Conservation (phyloP, 192 early-diverging fungal species). For the Coemansia furcata region DNA sequence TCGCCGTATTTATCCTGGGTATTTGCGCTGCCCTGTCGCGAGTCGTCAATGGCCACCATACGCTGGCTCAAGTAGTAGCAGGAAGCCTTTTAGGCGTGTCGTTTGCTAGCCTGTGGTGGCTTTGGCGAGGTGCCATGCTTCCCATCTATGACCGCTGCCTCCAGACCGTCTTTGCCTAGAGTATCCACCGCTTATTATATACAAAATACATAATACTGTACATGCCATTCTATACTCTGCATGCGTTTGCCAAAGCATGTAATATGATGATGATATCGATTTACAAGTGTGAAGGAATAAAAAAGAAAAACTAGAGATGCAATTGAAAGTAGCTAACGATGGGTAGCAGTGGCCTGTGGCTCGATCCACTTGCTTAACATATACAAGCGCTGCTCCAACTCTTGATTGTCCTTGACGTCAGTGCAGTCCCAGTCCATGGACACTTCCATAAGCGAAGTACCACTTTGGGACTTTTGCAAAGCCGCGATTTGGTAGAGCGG, state of each 20-base stretch:
- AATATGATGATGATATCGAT: slow-evolving; percentile 1
- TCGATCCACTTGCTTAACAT: slow-evolving; percentile 55
- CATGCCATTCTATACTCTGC: background rate
- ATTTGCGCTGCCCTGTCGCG: slow-evolving; percentile 32
- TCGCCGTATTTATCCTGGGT: background rate
- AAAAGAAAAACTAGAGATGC: background rate
- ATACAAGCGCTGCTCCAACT: slow-evolving; percentile 51
- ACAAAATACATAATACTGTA: background rate
- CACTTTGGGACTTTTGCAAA: slow-evolving; percentile 26
- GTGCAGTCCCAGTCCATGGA: slow-evolving; percentile 51
- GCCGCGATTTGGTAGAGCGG: slow-evolving; percentile 51
- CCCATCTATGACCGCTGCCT: slow-evolving; percentile 5
- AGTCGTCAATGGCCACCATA: slow-evolving; percentile 34
- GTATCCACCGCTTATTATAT: background rate
- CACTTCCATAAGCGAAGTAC: slow-evolving; percentile 25
- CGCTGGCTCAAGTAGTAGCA: slow-evolving; percentile 33
- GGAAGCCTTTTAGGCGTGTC: slow-evolving; percentile 18
- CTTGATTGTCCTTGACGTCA: slow-evolving; percentile 53
- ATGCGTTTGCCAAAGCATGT: background rate
- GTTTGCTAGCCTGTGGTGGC: slow-evolving; percentile 36
- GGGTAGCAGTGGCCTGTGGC: slow-evolving; percentile 12
- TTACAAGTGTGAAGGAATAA: slow-evolving; percentile 1
- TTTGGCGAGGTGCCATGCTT: background rate
- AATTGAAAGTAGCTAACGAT: background rate
- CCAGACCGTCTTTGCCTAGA: background rate